These are phyloP conservation scores for Pseudognaphalium luteoalbum DNA, from an alignment of 129 eudicot species.

Conservation along the genomic window DNA sequence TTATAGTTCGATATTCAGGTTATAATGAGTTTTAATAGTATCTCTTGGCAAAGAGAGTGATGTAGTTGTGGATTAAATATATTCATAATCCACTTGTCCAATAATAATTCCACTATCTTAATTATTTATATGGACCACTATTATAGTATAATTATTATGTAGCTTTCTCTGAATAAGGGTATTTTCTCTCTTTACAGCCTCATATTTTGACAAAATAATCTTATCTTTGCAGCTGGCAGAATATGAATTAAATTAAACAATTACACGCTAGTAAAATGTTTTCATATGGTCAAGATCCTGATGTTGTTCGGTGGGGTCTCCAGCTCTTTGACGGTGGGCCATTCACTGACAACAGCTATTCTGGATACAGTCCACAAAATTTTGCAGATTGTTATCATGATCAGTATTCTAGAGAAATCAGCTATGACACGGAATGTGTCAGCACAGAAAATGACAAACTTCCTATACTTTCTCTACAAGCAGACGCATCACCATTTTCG, in stretches of 20 bases:
- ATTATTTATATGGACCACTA: slow-evolving; percentile 32
- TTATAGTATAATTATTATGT: slow-evolving; percentile 10
- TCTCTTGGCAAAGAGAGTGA: slow-evolving; percentile 24
- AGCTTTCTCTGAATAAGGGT: slow-evolving; percentile 10
- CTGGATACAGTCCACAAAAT: slow-evolving; percentile 42
- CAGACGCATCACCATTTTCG: slow-evolving; percentile 53
- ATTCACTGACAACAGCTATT: slow-evolving; percentile 51
- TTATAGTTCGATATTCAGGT: slow-evolving; percentile 16
- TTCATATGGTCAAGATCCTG: slow-evolving; percentile 86
- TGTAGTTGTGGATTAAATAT: neutral
- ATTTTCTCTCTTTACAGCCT: slow-evolving; percentile 25
- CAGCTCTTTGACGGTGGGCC: slow-evolving; percentile 83
- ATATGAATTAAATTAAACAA: slow-evolving; percentile 11
- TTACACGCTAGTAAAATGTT: slow-evolving; percentile 46
- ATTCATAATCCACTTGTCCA: neutral
- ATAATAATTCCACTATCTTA: slow-evolving; percentile 24
- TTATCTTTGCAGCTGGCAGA: slow-evolving; percentile 26
- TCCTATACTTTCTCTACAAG: slow-evolving; percentile 46
- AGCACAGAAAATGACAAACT: slow-evolving; percentile 43
- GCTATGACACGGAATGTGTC: slow-evolving; percentile 42
- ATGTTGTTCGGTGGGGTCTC: slow-evolving; percentile 88
- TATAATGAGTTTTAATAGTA: slow-evolving; percentile 5
- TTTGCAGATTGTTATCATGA: slow-evolving; percentile 54
- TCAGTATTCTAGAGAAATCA: slow-evolving; percentile 53
- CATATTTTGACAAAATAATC: slow-evolving; percentile 25